Base-by-base conservation (phyloP, 495 filamentous ascomycete species). In the Bombardia bombarda region DNA sequence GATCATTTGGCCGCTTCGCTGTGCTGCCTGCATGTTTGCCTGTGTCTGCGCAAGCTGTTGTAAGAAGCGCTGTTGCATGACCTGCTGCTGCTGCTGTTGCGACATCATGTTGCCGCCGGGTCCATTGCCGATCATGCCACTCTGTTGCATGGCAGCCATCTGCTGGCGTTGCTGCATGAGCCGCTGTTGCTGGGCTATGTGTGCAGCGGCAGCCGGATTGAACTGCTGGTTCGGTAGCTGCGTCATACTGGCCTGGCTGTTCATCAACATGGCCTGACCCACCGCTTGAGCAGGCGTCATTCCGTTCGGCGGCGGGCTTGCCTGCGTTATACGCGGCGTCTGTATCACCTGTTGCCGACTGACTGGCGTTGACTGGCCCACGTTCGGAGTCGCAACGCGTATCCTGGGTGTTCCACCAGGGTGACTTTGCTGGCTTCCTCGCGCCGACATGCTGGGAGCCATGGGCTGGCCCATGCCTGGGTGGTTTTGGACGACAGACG, bases 351-450 rank as follows among this genome's bases (percentile, higher is more conserved):
- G 77, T 8, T 66, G 65, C 45, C 81, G 79, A 57, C 80, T 80
- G 14, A 82, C 77, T 0, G 83, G 78, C 2, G 80, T 93, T 39
- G 72, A 79, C 48, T 84, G 83, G 14, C 70, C 63, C 72, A 90
- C 82, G 44, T 81, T 84, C 12, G 89, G 89, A 0, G 88, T 93
- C 16, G 80, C 75, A 43, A 81, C 83, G 8, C 77, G 73, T 72
- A 93, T 83, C 46, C 86, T 80, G 4, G 90, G 90, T 5, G 90
- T 96, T 10, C 82, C 83, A 26, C 85, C 81, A 3, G 70, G 69
- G 42, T 81, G 77, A 46, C 83, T 80, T 57, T 90, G 87, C 52
- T 93, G 87, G 56, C 88, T 94, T 43, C 77, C 70, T 26, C 86
- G 81, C 18, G 83, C 72, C 8, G 73, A 81, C 87, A 93, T 94